Percentiles rank a stretch among this genome's conserved stretches.
Conservation (phyloP, 495 filamentous ascomycete genomes). For the Pseudoneurospora amorphoporcata region DNA sequence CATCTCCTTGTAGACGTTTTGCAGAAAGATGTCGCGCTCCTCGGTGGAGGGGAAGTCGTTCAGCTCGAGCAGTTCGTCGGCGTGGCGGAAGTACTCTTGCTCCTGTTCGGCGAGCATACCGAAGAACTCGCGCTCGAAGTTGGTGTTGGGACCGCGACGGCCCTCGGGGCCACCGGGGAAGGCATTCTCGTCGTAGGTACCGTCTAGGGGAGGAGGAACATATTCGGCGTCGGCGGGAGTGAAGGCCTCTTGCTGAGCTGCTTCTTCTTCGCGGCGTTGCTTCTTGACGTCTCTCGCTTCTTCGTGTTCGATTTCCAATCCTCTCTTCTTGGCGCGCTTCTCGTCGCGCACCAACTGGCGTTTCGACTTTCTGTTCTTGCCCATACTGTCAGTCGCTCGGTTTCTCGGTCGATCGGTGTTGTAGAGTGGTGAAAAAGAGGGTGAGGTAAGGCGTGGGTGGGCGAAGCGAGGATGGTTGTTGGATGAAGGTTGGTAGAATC, state of each 20-base stretch:
- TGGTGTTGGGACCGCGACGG: conserved; percentile 3
- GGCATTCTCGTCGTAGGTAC: conserved; percentile 15
- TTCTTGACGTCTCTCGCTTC: conserved; percentile 26
- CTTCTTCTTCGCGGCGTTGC: conserved; percentile 24
- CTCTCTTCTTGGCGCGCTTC: conserved; percentile 32
- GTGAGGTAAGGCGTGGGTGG: background rate
- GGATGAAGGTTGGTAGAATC: background rate
- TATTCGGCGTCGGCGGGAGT: conserved; percentile 13
- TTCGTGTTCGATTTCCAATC: conserved; percentile 19
- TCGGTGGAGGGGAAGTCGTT: conserved; percentile 74
- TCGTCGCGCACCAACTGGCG: conserved; percentile 37
- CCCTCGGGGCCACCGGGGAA: conserved; percentile 3
- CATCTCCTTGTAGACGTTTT: conserved; percentile 78
- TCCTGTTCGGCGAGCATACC: conserved; percentile 84
- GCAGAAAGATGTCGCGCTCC: conserved; percentile 69
- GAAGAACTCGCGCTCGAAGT: conserved; percentile 56
- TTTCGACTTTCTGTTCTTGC: conserved; percentile 30
- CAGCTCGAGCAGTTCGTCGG: conserved; percentile 77
- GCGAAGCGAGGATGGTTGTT: background rate
- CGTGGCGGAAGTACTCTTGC: conserved; percentile 85
- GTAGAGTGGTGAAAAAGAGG: background rate
- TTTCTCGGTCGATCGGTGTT: background rate
- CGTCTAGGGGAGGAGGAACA: conserved; percentile 18
- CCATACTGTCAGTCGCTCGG: conserved; percentile 12
- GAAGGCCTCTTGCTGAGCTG: conserved; percentile 6